phyloP scores from a whole-genome alignment of 352 stramenopile species.

The Globisporangium cystogenes region DNA sequence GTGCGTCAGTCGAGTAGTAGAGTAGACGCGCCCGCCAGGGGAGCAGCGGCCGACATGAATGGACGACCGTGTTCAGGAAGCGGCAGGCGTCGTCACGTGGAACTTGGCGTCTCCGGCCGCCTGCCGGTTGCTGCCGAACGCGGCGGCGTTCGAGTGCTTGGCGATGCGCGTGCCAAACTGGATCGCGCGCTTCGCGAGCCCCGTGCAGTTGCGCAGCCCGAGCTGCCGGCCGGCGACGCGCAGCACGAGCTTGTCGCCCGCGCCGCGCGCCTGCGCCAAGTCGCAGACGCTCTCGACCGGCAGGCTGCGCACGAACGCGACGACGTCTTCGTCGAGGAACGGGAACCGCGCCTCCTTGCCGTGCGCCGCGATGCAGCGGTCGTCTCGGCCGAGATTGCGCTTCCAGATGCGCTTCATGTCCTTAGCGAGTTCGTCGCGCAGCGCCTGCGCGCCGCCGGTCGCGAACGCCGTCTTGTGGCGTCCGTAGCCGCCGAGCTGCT shows the following conservation, averaged over 20 bases:
- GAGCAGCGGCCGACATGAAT: too few relatives aligned
- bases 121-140: slow-evolving; percentile 39
- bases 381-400: slow-evolving; percentile 95
- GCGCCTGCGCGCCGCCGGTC: slow-evolving; percentile 33
- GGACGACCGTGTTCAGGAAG: too few relatives aligned
- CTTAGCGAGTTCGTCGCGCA: slow-evolving; percentile 82
- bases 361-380: slow-evolving; percentile 91
- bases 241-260: slow-evolving; percentile 92
- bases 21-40: too few relatives aligned
- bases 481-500: slow-evolving; percentile 94
- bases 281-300: slow-evolving; percentile 76
- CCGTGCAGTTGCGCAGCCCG: slow-evolving; percentile 53
- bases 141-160: slow-evolving; percentile 73
- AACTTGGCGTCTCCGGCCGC: background rate
- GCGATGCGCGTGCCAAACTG: slow-evolving; percentile 93
- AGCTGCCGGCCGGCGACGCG: slow-evolving; percentile 68
- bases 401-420: slow-evolving; percentile 92
- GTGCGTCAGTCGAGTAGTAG: too few relatives aligned
- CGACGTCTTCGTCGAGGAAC: slow-evolving; percentile 93
- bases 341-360: slow-evolving; percentile 92
- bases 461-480: slow-evolving; percentile 88
- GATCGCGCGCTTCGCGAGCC: slow-evolving; percentile 91
- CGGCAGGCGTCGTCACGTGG: too few relatives aligned
- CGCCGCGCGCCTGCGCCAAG: slow-evolving; percentile 60
- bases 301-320: slow-evolving; percentile 64